phyloP scores from a whole-genome alignment of 2,329 filamentous ascomycete species.

The Verruconis gallopava region DNA sequence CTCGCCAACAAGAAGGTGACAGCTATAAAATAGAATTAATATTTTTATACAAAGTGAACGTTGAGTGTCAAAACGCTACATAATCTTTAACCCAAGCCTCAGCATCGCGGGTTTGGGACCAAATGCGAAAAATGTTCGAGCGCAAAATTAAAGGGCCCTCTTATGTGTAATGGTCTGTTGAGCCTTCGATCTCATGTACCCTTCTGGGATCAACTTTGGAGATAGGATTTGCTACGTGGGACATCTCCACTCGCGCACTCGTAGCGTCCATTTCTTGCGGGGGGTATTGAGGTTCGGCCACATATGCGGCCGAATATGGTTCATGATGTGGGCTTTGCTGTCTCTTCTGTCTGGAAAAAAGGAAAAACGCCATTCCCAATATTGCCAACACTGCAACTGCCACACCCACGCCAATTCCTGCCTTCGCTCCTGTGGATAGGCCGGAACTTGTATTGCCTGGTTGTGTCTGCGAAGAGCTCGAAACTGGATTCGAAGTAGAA shows the following conservation, averaged over 20 bases:
- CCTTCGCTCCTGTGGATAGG: conserved; percentile 6
- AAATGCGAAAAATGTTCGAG: no score
- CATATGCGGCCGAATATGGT: neutral
- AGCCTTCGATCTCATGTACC: neutral
- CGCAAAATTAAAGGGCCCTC: no score
- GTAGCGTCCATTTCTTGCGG: neutral
- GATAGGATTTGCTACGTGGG: neutral
- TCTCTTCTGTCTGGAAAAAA: neutral
- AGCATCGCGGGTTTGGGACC: no score
- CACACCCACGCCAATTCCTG: conserved; percentile 8
- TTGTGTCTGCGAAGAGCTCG: neutral
- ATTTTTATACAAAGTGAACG: no score
- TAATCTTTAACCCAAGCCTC: no score
- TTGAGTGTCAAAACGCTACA: no score
- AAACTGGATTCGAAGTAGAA: neutral
- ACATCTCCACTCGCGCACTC: neutral
- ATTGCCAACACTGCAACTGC: conserved; percentile 5
- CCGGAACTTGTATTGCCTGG: neutral
- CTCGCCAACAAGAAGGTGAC: no score
- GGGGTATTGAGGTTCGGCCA: neutral
- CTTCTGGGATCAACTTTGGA: neutral
- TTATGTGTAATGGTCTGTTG: neutral
- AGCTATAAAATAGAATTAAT: no score
- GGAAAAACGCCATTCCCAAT: neutral
- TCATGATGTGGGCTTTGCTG: neutral